These are phyloP conservation scores for Neurospora crassa DNA, from an alignment of 2,329 filamentous ascomycete species.

Conservation along the genomic window DNA sequence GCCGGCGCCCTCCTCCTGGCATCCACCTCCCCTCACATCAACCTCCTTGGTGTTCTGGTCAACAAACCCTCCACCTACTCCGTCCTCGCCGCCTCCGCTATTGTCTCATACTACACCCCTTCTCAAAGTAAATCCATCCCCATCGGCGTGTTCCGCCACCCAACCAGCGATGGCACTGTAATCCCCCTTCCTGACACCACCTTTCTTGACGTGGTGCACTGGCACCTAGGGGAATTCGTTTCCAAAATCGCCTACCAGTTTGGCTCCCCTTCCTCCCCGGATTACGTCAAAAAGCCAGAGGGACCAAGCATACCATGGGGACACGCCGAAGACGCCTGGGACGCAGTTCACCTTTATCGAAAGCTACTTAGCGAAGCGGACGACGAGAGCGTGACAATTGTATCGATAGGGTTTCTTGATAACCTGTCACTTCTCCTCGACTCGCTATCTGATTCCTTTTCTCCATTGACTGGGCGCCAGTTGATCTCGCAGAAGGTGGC, in stretches of 20 bases:
- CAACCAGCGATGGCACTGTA: conserved; percentile 18
- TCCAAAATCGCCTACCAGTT: conserved; percentile 36
- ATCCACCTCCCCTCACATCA: conserved; percentile 25
- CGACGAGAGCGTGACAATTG: conserved; percentile 29
- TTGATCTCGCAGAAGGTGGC: conserved; percentile 35
- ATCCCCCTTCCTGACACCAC: conserved; percentile 29
- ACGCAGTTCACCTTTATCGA: conserved; percentile 36
- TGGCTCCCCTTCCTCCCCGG: conserved; percentile 10
- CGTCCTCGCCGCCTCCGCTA: conserved; percentile 29
- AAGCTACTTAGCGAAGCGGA: conserved; percentile 29
- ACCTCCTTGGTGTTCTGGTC: conserved; percentile 32
- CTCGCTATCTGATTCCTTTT: conserved; percentile 23
- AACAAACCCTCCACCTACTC: conserved; percentile 33
- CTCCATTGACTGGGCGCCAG: conserved; percentile 28
- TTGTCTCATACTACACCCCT: conserved; percentile 29
- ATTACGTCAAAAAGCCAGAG: background rate
- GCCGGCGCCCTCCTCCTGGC: conserved; percentile 32
- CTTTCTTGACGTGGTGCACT: conserved; percentile 33
- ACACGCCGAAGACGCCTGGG: conserved; percentile 26
- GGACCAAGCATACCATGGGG: conserved; percentile 22
- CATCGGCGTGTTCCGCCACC: background rate
- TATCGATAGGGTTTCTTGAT: conserved; percentile 12
- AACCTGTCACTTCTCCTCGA: conserved; percentile 6
- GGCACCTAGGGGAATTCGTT: conserved; percentile 32
- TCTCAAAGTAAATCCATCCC: conserved; percentile 17